Evolutionary conservation across 169 alveolate species (phyloP).

Genomic region (Eimeria necatrix): DNA sequence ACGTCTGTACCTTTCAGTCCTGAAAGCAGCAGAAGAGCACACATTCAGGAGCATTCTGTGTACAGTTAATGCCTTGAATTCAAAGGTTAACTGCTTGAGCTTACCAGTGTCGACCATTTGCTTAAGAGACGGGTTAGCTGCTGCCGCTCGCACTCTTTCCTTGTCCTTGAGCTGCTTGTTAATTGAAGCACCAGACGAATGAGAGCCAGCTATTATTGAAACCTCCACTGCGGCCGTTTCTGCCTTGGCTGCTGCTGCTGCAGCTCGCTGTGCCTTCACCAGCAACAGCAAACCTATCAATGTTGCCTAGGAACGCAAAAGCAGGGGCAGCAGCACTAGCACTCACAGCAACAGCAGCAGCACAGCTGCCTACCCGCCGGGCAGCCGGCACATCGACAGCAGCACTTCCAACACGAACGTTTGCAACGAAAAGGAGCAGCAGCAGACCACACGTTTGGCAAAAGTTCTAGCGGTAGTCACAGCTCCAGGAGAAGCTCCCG

Average conservation of each 20-base stretch:
- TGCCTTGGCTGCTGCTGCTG: constrained; percentile 55
- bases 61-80: too few species aligned
- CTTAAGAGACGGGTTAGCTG: constrained; percentile 89
- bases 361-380: neutral
- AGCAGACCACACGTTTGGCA: neutral
- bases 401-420: neutral
- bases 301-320: constrained; percentile 90
- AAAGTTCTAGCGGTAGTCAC: neutral
- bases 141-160: constrained; percentile 98
- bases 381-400: neutral
- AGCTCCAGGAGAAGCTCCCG: neutral
- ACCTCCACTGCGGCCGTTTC: constrained; percentile 79
- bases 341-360: neutral
- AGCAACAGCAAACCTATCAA: constrained; percentile 97
- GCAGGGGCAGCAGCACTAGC: neutral
- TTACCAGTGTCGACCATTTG: constrained; percentile 73
- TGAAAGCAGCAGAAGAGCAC: too few species aligned
- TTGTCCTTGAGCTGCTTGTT: constrained; percentile 97
- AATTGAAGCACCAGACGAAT: constrained; percentile 93
- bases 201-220: constrained; percentile 87
- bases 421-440: neutral
- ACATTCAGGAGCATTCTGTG: too few species aligned
- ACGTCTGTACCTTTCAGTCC: too few species aligned
- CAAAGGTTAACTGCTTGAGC: too few species aligned
- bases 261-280: constrained; percentile 93